Conservation (phyloP, 192 early-diverging fungal species). For the Funneliformis mosseae region DNA sequence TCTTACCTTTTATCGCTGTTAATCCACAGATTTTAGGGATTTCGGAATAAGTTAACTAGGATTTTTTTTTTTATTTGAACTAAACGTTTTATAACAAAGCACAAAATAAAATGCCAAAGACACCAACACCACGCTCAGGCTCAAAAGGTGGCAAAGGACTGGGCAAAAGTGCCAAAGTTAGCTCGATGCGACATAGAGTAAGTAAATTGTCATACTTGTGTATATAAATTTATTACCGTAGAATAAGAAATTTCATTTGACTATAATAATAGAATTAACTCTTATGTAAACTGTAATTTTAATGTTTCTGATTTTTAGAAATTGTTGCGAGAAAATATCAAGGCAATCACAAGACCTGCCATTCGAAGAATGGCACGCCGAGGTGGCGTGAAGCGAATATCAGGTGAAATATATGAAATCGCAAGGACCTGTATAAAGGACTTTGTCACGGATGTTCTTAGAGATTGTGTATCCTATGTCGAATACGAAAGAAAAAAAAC, state of each 20-base stretch:
- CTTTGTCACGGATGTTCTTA: constrained; percentile 95
- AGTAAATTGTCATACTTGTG: background rate
- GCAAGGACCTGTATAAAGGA: constrained; percentile 91
- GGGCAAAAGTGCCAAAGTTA: background rate
- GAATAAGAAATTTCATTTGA: background rate
- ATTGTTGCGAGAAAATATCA: background rate
- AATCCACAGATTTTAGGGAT: too few relatives aligned
- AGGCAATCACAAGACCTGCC: constrained; percentile 37
- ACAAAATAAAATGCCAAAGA: background rate
- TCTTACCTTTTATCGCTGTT: background rate
- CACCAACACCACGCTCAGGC: too few relatives aligned
- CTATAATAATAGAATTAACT: background rate
- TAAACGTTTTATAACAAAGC: background rate
- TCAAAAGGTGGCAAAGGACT: background rate
- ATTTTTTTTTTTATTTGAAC: background rate
- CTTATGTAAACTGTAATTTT: background rate
- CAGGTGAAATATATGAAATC: constrained; percentile 92
- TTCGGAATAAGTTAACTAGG: background rate
- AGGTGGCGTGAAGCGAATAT: constrained; percentile 99
- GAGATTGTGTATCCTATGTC: constrained; percentile 94
- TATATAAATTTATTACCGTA: background rate
- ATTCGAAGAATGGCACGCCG: constrained; percentile 97
- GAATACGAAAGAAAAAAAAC: constrained; percentile 97
- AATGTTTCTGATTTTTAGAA: background rate
- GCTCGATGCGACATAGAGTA: background rate